Evolutionary conservation across 2,329 filamentous ascomycete genomes (phyloP).

Genomic region (Hansfordia pulvinata): DNA sequence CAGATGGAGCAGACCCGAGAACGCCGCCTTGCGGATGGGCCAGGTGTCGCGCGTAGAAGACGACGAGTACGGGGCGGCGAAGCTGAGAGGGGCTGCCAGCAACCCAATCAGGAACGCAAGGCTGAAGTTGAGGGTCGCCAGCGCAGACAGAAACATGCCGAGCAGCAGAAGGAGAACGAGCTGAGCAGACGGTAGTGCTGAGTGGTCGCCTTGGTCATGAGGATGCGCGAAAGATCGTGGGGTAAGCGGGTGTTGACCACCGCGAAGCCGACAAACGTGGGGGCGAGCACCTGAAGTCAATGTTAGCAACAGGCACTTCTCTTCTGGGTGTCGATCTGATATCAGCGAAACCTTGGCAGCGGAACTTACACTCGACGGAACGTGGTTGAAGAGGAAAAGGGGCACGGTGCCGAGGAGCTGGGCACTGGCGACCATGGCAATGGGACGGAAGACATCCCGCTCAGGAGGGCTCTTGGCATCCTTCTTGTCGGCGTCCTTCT

Average conservation of each 20-base stretch:
- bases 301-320: background rate
- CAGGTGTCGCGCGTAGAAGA: too few relatives aligned
- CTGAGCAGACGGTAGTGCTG: conserved; percentile 73
- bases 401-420: conserved; percentile 72
- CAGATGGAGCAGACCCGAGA: conserved; percentile 38
- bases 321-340: background rate
- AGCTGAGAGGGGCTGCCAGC: conserved; percentile 65
- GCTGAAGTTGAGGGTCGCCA: conserved; percentile 93
- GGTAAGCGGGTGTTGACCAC: conserved; percentile 42
- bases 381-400: conserved; percentile 74
- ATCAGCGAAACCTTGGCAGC: conserved; percentile 1
- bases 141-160: conserved; percentile 80
- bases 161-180: conserved; percentile 87
- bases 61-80: too few relatives aligned
- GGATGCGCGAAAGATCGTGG: conserved; percentile 36
- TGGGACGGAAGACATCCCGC: conserved; percentile 57
- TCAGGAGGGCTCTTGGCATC: conserved; percentile 28
- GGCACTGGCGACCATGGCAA: conserved; percentile 56
- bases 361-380: conserved; percentile 49
- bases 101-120: conserved; percentile 77
- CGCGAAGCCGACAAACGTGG: conserved; percentile 45
- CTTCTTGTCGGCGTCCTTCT: conserved; percentile 8
- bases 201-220: conserved; percentile 31
- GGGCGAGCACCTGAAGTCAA: conserved; percentile 36
- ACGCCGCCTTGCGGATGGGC: conserved; percentile 20